These are phyloP conservation scores for Cercospora canescens DNA, from an alignment of 2,329 filamentous ascomycete genomes.

Conservation along the genomic window DNA sequence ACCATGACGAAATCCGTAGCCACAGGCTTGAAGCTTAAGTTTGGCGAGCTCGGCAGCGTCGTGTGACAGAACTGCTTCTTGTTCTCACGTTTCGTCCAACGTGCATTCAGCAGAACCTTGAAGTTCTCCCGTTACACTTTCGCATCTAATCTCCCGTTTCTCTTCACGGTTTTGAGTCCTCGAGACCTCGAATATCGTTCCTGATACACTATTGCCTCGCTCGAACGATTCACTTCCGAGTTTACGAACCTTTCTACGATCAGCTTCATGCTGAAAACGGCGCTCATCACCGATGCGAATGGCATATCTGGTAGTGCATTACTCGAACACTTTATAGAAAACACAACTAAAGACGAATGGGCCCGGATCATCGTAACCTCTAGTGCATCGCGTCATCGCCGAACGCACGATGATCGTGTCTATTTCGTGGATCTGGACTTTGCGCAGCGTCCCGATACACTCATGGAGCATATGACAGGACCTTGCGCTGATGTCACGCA, in stretches of 20 bases:
- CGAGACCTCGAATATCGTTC: neutral
- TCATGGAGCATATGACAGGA: conserved; percentile 21
- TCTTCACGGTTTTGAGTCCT: neutral
- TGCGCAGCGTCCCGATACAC: conserved; percentile 4
- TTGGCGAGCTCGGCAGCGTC: neutral
- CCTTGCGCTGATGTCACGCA: conserved; percentile 36
- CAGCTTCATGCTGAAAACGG: conserved; percentile 13
- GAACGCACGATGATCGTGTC: conserved; percentile 33
- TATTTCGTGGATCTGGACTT: conserved; percentile 38
- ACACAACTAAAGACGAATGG: conserved; percentile 24
- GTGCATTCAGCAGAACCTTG: neutral
- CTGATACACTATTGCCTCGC: neutral
- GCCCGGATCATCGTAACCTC: conserved; percentile 37
- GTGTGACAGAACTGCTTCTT: too few species aligned
- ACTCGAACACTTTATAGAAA: conserved; percentile 36
- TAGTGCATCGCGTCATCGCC: conserved; percentile 25
- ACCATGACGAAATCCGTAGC: neutral
- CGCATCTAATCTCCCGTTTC: neutral
- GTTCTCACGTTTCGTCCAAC: neutral
- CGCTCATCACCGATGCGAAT: conserved; percentile 39
- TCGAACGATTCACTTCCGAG: neutral
- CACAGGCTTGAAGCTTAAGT: neutral
- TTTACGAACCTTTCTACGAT: neutral
- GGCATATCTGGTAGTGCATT: conserved; percentile 39
- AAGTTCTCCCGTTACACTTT: neutral